A percentile compares a stretch with the other conserved stretches of the same genome.
phyloP scores from a whole-genome alignment of 2,329 filamentous ascomycete genomes.

The Aspergillus udagawae region DNA sequence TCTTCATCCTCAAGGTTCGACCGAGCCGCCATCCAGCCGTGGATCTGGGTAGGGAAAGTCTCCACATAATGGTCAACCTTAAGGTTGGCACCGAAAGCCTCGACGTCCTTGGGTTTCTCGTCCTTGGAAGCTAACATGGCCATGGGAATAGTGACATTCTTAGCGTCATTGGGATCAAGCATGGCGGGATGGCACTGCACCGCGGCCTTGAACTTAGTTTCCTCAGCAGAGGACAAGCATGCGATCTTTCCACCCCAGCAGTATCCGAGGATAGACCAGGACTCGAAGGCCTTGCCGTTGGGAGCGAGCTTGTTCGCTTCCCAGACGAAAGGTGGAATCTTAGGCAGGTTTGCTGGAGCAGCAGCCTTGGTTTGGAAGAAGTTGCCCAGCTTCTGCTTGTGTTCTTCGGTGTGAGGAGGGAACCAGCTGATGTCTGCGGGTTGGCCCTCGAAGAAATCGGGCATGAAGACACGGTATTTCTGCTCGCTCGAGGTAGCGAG shows the following conservation, averaged over 20 bases:
- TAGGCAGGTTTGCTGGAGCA: slow-evolving; percentile 54
- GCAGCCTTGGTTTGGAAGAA: slow-evolving; percentile 57
- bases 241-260: slow-evolving; percentile 60
- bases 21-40: slow-evolving; percentile 47
- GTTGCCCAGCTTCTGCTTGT: slow-evolving; percentile 55
- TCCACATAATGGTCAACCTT: slow-evolving; percentile 40
- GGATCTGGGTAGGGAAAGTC: slow-evolving; percentile 42
- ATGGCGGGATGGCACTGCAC: slow-evolving; percentile 57
- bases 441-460: slow-evolving; percentile 82
- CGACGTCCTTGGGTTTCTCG: slow-evolving; percentile 49
- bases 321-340: slow-evolving; percentile 53
- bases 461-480: slow-evolving; percentile 83
- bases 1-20: slow-evolving; percentile 37
- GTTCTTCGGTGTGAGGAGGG: slow-evolving; percentile 57
- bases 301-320: slow-evolving; percentile 48
- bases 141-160: slow-evolving; percentile 54
- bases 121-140: slow-evolving; percentile 56
- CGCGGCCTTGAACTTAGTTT: slow-evolving; percentile 54
- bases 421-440: slow-evolving; percentile 62
- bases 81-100: slow-evolving; percentile 37
- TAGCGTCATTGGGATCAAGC: slow-evolving; percentile 56
- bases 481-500: slow-evolving; percentile 56
- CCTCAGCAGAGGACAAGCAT: slow-evolving; percentile 49
- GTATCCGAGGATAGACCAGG: slow-evolving; percentile 59
- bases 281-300: slow-evolving; percentile 39